Percentiles rank a stretch among this genome's conserved stretches.
Conservation (phyloP, 2,329 filamentous ascomycete species). For the Colletotrichum chrysophilum region DNA sequence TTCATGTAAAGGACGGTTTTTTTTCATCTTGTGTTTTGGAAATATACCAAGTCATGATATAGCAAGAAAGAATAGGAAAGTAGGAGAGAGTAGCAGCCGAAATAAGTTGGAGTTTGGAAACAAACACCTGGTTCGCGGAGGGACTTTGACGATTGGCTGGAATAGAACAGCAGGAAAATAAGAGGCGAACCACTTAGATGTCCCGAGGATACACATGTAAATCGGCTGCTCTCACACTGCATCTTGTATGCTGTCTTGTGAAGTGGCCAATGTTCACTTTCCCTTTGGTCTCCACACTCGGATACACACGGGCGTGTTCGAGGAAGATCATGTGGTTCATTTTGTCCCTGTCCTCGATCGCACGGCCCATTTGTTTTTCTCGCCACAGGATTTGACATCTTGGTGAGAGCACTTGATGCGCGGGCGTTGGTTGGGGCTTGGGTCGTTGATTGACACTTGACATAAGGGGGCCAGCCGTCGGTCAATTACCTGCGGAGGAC, state of each 20-base stretch:
- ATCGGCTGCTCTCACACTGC: too few relatives aligned
- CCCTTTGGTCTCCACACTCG: not conserved
- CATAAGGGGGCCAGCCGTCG: not conserved
- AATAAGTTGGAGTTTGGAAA: not conserved
- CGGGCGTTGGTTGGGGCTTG: not conserved
- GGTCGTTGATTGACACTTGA: not conserved
- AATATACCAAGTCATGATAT: not conserved
- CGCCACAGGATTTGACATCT: slow-evolving; percentile 3
- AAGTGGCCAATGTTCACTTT: not conserved
- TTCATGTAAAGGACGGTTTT: not conserved
- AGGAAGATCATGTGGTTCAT: not conserved
- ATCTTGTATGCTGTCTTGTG: not conserved
- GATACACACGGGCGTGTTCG: not conserved
- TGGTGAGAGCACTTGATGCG: not conserved
- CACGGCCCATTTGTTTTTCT: not conserved
- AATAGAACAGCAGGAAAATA: not conserved
- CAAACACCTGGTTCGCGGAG: not conserved
- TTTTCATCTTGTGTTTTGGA: slow-evolving; percentile 12
- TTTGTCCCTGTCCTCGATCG: not conserved
- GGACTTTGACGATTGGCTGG: not conserved
- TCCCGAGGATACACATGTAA: slow-evolving; percentile 1
- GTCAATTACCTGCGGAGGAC: not conserved
- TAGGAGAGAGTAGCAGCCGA: not conserved
- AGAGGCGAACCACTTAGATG: not conserved
- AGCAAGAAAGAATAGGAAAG: not conserved